Conservation (phyloP, 1,139 yeast species). For the Hyphopichia buzzinii region DNA sequence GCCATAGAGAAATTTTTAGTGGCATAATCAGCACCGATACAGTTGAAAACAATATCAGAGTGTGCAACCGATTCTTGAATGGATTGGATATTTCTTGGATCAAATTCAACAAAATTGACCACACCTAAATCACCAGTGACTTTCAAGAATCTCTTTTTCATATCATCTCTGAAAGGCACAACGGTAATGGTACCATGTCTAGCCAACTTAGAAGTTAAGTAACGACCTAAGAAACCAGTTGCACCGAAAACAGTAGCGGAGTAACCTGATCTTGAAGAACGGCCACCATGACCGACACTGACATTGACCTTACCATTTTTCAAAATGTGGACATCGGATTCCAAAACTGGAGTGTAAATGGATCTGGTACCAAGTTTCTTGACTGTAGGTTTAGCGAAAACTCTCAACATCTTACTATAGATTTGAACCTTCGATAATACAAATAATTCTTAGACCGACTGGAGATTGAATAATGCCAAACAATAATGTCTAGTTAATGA, state of each 20-base stretch:
- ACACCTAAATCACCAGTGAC: slow-evolving; percentile 88
- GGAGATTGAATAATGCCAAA: no score
- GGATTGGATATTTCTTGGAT: slow-evolving; percentile 72
- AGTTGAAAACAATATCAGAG: slow-evolving; percentile 80
- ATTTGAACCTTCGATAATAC: no score
- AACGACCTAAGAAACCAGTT: slow-evolving; percentile 75
- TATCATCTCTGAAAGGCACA: slow-evolving; percentile 78
- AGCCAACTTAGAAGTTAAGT: slow-evolving; percentile 69
- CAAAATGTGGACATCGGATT: slow-evolving; percentile 70
- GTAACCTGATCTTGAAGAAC: slow-evolving; percentile 87
- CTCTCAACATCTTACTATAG: slow-evolving; percentile 34
- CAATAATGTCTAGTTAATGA: no score
- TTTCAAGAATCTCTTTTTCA: slow-evolving; percentile 76
- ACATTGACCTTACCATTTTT: slow-evolving; percentile 71
- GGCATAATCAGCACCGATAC: slow-evolving; percentile 74
- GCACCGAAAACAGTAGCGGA: slow-evolving; percentile 90
- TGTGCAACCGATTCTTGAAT: slow-evolving; percentile 78
- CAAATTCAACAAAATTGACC: slow-evolving; percentile 80
- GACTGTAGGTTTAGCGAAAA: slow-evolving; percentile 17
- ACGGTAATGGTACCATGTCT: slow-evolving; percentile 78
- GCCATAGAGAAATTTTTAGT: slow-evolving; percentile 83
- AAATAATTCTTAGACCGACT: no score
- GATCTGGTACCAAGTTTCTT: slow-evolving; percentile 27
- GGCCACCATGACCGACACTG: slow-evolving; percentile 74
- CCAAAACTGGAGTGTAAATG: slow-evolving; percentile 43